A percentile compares a stretch with the other conserved stretches of the same genome.
These are phyloP conservation scores for Camelina hispida DNA, from an alignment of 345 rosid genomes.

Conservation along the genomic window DNA sequence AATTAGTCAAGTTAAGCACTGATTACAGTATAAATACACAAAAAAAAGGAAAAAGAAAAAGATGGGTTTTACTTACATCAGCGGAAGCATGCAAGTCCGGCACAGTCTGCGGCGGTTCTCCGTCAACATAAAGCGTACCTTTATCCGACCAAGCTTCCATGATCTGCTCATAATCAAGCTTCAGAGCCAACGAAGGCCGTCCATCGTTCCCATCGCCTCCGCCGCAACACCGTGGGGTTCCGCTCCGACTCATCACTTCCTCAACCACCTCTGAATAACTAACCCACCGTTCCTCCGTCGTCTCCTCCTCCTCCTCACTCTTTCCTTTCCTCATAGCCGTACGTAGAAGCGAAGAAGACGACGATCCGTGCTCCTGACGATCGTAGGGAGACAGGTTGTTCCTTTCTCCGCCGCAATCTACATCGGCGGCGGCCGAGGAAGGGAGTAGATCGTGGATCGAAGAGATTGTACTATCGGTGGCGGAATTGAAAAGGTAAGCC, in stretches of 20 bases:
- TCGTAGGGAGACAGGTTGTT: conserved; percentile 42
- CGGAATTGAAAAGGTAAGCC: conserved; percentile 55
- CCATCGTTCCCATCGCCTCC: conserved; percentile 37
- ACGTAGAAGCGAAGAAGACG: conserved; percentile 51
- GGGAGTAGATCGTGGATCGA: conserved; percentile 67
- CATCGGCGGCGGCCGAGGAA: conserved; percentile 42
- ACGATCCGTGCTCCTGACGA: conserved; percentile 37
- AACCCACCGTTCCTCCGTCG: conserved; percentile 90
- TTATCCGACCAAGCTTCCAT: conserved; percentile 88
- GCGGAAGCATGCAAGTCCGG: conserved; percentile 62
- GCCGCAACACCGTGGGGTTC: conserved; percentile 38
- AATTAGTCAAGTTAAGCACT: background rate
- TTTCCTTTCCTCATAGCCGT: conserved; percentile 76
- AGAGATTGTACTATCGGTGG: conserved; percentile 53
- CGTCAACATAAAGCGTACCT: conserved; percentile 66
- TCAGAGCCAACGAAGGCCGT: conserved; percentile 54
- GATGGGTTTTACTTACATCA: conserved; percentile 52
- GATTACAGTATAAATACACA: too few species aligned
- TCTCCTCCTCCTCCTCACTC: conserved; percentile 64
- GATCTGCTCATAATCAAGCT: conserved; percentile 84
- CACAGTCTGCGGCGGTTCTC: conserved; percentile 70
- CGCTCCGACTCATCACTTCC: conserved; percentile 58
- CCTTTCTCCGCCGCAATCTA: conserved; percentile 37
- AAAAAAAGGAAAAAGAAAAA: too few species aligned
- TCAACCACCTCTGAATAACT: conserved; percentile 82